Percentiles rank a stretch among this genome's conserved stretches.
Evolutionary conservation across 768 basidiomycete genomes (phyloP).

Genomic region (Russula olivacea): DNA sequence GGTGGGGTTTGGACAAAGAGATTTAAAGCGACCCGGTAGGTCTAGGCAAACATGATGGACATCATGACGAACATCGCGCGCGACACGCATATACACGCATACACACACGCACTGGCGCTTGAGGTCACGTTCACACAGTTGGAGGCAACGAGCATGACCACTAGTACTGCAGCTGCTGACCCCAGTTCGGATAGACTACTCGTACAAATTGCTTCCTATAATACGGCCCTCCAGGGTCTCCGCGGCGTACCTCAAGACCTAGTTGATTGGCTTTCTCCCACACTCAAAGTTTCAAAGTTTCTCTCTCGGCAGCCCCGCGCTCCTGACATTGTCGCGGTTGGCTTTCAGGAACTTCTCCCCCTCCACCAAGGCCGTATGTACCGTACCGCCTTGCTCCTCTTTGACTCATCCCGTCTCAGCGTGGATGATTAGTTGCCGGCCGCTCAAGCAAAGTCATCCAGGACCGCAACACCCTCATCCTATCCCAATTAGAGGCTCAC

Average conservation of each 20-base stretch:
- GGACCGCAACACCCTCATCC: slow-evolving; percentile 63
- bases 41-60: neutral
- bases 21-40: neutral
- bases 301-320: slow-evolving; percentile 58
- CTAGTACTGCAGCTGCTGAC: slow-evolving; percentile 1
- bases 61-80: neutral
- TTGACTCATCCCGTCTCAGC: slow-evolving; percentile 14
- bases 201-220: slow-evolving; percentile 84
- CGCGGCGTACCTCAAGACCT: slow-evolving; percentile 74
- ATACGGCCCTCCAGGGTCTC: slow-evolving; percentile 81
- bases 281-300: slow-evolving; percentile 68
- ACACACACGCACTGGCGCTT: neutral
- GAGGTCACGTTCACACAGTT: neutral
- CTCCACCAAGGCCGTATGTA: slow-evolving; percentile 71
- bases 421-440: slow-evolving; percentile 56
- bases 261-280: slow-evolving; percentile 87
- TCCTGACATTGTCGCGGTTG: slow-evolving; percentile 85
- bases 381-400: neutral
- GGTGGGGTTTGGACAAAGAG: neutral
- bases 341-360: slow-evolving; percentile 90
- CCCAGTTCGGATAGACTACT: slow-evolving; percentile 37
- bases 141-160: neutral
- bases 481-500: slow-evolving; percentile 64
- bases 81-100: neutral
- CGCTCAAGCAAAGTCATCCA: slow-evolving; percentile 65